Percentiles rank a stretch among this genome's conserved stretches.
These are phyloP conservation scores for Hyaloscypha hepaticicola DNA, from an alignment of 495 filamentous ascomycete genomes.

Conservation along the genomic window DNA sequence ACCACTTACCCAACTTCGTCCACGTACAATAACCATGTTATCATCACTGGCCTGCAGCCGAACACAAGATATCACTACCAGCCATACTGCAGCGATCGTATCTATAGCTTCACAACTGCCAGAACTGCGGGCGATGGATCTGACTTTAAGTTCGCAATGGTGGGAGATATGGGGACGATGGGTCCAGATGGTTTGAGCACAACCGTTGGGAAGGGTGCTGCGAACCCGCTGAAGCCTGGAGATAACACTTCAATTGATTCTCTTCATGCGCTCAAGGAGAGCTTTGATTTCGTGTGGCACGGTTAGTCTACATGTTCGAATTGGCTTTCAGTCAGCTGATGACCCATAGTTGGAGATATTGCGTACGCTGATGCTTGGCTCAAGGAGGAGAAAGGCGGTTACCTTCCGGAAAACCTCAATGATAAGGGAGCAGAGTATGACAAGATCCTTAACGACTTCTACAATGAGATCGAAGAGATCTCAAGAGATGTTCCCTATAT, in stretches of 20 bases:
- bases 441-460: slow-evolving; percentile 54
- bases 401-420: slow-evolving; percentile 39
- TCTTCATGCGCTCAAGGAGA: slow-evolving; percentile 21
- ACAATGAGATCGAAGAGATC: slow-evolving; percentile 48
- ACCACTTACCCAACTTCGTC: slow-evolving; percentile 51
- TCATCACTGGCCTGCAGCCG: slow-evolving; percentile 41
- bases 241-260: slow-evolving; percentile 41
- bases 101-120: slow-evolving; percentile 35
- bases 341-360: slow-evolving; percentile 39
- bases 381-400: slow-evolving; percentile 41
- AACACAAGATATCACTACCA: slow-evolving; percentile 53
- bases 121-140: slow-evolving; percentile 42
- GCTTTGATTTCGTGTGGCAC: slow-evolving; percentile 41
- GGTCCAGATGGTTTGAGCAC: slow-evolving; percentile 36
- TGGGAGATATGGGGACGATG: slow-evolving; percentile 53
- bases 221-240: slow-evolving; percentile 32
- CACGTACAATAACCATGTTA: slow-evolving; percentile 52
- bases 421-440: slow-evolving; percentile 49
- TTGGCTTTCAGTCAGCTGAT: not conserved
- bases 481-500: slow-evolving; percentile 50
- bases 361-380: slow-evolving; percentile 54
- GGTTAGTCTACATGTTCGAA: not conserved
- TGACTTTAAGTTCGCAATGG: slow-evolving; percentile 47
- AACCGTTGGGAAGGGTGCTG: slow-evolving; percentile 27
- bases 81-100: slow-evolving; percentile 21